Evolutionary conservation across 345 rosid genomes (phyloP).

Genomic region (Hypericum androsaemum): DNA sequence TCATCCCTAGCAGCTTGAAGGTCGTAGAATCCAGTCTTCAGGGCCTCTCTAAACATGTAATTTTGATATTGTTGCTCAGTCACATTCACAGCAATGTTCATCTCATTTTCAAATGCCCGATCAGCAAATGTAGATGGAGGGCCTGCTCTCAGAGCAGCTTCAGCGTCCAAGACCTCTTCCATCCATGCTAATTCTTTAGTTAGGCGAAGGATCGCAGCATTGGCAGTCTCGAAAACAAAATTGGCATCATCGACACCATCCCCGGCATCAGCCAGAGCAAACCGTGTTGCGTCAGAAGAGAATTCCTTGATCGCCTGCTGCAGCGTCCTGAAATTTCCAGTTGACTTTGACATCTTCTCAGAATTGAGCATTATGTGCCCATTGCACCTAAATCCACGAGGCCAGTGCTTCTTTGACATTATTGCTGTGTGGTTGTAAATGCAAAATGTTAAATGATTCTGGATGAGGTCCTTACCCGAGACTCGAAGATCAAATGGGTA

Average conservation of each 20-base stretch:
- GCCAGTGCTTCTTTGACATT: constrained; percentile 73
- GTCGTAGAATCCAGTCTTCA: constrained; percentile 82
- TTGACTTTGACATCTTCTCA: constrained; percentile 94
- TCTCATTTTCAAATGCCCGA: constrained; percentile 73
- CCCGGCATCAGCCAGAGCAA: constrained; percentile 89
- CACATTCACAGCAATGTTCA: constrained; percentile 64
- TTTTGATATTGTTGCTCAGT: constrained; percentile 57
- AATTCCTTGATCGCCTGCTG: constrained; percentile 75
- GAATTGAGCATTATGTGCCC: constrained; percentile 94
- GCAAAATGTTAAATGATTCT: constrained; percentile 82
- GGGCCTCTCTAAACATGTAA: constrained; percentile 87
- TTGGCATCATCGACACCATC: constrained; percentile 99
- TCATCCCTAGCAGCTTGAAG: constrained; percentile 92
- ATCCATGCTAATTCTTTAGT: constrained; percentile 89
- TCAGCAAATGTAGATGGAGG: constrained; percentile 73
- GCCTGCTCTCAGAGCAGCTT: constrained; percentile 61
- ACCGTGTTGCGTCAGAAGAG: constrained; percentile 86
- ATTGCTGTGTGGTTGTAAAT: constrained; percentile 83
- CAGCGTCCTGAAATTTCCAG: constrained; percentile 87
- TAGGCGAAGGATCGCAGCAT: constrained; percentile 77
- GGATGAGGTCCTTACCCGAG: constrained; percentile 95
- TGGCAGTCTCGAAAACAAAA: constrained; percentile 82
- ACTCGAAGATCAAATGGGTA: constrained; percentile 94
- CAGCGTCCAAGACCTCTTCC: constrained; percentile 65
- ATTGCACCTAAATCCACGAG: constrained; percentile 86